phyloP scores from a whole-genome alignment of 2,329 filamentous ascomycete species.

The Phymatotrichopsis omnivora region DNA sequence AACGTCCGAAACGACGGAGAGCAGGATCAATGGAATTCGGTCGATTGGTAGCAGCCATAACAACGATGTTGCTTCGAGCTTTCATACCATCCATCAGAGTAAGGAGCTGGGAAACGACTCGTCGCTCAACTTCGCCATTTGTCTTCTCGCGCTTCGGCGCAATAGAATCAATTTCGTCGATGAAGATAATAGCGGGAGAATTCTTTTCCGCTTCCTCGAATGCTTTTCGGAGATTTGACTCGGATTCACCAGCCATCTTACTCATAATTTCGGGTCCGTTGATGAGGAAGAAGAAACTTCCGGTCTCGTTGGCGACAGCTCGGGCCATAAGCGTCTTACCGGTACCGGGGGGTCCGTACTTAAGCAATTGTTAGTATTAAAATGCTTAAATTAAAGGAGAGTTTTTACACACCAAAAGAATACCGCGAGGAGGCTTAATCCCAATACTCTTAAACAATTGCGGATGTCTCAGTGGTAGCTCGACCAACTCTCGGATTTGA shows the following conservation, averaged over 20 bases:
- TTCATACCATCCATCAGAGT: slow-evolving; percentile 99
- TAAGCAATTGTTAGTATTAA: slow-evolving; percentile 9
- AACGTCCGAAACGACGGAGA: slow-evolving; percentile 93
- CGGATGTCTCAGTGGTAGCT: slow-evolving; percentile 89
- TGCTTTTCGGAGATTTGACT: slow-evolving; percentile 96
- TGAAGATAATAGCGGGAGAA: slow-evolving; percentile 98
- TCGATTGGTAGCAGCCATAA: slow-evolving; percentile 98
- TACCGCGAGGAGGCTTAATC: slow-evolving; percentile 98
- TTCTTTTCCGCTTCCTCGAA: slow-evolving; percentile 99
- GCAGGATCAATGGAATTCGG: slow-evolving; percentile 98
- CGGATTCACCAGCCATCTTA: slow-evolving; percentile 99
- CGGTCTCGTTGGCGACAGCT: slow-evolving; percentile 96
- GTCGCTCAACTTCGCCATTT: slow-evolving; percentile 95
- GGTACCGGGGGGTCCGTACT: slow-evolving; percentile 87
- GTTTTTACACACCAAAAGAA: slow-evolving; percentile 56
- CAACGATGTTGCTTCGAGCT: slow-evolving; percentile 93
- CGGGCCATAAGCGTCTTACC: slow-evolving; percentile 99
- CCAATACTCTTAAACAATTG: slow-evolving; percentile 99
- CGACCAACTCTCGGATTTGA: slow-evolving; percentile 96
- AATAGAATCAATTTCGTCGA: slow-evolving; percentile 98
- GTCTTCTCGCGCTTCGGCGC: slow-evolving; percentile 99
- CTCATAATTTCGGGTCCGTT: slow-evolving; percentile 99
- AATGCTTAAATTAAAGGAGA: neutral
- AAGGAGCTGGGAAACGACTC: slow-evolving; percentile 91
- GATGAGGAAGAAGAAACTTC: slow-evolving; percentile 98